Evolutionary conservation across 495 filamentous ascomycete species (phyloP), one percentile per base, ranked within the genome.

Genomic region (Penicillium dipodomyicola): DNA sequence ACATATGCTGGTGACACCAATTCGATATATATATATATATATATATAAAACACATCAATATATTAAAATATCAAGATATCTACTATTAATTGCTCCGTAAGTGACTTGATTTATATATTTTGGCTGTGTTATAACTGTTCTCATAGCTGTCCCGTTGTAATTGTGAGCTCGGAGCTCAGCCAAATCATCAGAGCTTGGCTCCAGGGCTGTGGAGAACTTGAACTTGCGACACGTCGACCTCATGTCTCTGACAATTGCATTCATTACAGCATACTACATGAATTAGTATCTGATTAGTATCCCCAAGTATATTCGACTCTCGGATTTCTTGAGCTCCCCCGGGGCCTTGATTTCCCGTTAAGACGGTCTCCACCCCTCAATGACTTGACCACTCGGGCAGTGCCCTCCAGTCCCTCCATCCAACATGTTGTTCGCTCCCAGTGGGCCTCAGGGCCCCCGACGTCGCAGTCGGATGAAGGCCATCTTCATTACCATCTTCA

Each of bases 401-500:
- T n/a, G 14, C 30, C 52, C 27, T 9, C 22, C 22, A 22, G 22
- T 2, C 25, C 52, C 52, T 32, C 52, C 17, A 46, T 45, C 19
- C 65, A 64, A 52, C 61, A 77, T 77, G 74, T 47, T 75, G 41
- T 75, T 73, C 68, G 69, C 68, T 49, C 67, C 68, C 33, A 59
- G 74, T 61, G 71, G 72, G 65, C 61, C 65, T 3, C 66, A 71
- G 32, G 71, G 68, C 54, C 74, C 72, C 42, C 74, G 74, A 56
- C 74, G 74, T 27, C 74, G 72, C 65, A 77, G 63, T 59, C 65
- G 67, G n/a, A 64, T 73, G 51, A 75, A 72, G 41, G 69, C 74
- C 19, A 76, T 77, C 44, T 41, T 77, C 35, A 41, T 69, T n/a
- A 76, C 74, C 4, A 75, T 75, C 44, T 62, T 69, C 52, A 71